A percentile compares a stretch with the other conserved stretches of the same genome.
Evolutionary conservation across 2,329 filamentous ascomycete genomes (phyloP).

Genomic region (Pseudocercospora vitis): DNA sequence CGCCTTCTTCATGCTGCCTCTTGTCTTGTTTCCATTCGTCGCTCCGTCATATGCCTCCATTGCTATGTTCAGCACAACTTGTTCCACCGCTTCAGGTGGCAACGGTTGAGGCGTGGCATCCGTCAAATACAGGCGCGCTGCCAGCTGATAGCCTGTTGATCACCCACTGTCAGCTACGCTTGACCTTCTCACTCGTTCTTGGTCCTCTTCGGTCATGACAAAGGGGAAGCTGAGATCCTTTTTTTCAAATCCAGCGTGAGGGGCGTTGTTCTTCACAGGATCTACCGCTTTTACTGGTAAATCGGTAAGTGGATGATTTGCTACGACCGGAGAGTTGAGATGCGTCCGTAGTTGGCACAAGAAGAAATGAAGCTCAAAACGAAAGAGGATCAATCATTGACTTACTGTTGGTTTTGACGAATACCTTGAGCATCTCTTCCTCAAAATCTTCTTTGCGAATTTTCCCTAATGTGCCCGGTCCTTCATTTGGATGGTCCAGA

Average conservation of each 20-base stretch:
- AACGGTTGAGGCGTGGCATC: constrained; percentile 52
- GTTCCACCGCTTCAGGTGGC: constrained; percentile 56
- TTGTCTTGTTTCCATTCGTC: constrained; percentile 73
- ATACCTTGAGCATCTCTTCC: constrained; percentile 66
- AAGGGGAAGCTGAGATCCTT: constrained; percentile 28
- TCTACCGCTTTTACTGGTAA: constrained; percentile 29
- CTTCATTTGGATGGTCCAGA: constrained; percentile 38
- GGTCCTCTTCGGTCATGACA: constrained; percentile 19
- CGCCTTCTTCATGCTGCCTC: constrained; percentile 75
- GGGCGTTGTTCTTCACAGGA: constrained; percentile 26
- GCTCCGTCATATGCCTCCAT: constrained; percentile 77
- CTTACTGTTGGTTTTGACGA: constrained; percentile 52
- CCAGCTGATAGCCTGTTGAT: constrained; percentile 60
- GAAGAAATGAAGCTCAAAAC: neutral
- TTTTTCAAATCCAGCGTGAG: constrained; percentile 22
- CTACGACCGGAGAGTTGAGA: neutral
- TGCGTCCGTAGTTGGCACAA: neutral
- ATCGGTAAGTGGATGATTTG: constrained; percentile 21
- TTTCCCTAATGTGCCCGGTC: constrained; percentile 56
- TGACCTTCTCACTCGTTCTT: constrained; percentile 3
- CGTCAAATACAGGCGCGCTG: constrained; percentile 57
- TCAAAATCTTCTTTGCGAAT: constrained; percentile 65
- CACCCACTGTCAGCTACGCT: constrained; percentile 25
- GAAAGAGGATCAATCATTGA: constrained; percentile 15
- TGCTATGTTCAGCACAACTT: constrained; percentile 62